phyloP scores from a whole-genome alignment of 2,329 filamentous ascomycete genomes.

The Cladosporium sp. region DNA sequence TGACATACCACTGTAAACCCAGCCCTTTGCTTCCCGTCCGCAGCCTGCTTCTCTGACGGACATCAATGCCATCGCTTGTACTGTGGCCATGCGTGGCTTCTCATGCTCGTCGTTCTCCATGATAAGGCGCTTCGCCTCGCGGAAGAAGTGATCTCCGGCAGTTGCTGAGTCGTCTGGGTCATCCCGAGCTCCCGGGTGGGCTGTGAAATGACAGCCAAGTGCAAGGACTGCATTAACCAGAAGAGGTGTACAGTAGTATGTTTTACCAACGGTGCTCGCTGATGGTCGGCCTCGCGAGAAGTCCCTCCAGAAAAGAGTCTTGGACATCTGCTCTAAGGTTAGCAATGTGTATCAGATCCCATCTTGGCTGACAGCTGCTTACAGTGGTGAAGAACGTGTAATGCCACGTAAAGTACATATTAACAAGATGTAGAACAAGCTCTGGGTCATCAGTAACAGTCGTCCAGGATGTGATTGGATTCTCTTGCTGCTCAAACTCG shows the following conservation, averaged over 20 bases:
- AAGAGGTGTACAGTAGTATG: conserved; percentile 81
- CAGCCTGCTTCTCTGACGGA: conserved; percentile 95
- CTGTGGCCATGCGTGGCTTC: conserved; percentile 81
- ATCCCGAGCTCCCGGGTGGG: conserved; percentile 68
- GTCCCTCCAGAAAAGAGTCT: conserved; percentile 81
- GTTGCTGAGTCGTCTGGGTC: conserved; percentile 74
- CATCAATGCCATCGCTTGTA: conserved; percentile 93
- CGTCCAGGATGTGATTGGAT: conserved; percentile 84
- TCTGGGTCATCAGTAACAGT: conserved; percentile 76
- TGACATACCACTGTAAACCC: conserved; percentile 98
- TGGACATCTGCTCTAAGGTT: conserved; percentile 67
- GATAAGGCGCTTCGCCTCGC: conserved; percentile 85
- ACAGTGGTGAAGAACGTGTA: conserved; percentile 82
- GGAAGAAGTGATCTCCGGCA: conserved; percentile 94
- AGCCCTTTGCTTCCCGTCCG: conserved; percentile 89
- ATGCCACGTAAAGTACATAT: conserved; percentile 98
- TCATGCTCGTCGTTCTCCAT: conserved; percentile 92
- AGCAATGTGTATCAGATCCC: not conserved
- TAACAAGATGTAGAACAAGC: conserved; percentile 81
- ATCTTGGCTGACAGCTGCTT: not conserved
- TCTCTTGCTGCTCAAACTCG: conserved; percentile 55
- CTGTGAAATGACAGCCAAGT: conserved; percentile 90
- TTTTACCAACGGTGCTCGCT: conserved; percentile 50
- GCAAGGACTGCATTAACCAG: conserved; percentile 93
- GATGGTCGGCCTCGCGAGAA: conserved; percentile 70